Conservation (phyloP, 768 basidiomycete genomes). For the Pleurotus cornucopiae region DNA sequence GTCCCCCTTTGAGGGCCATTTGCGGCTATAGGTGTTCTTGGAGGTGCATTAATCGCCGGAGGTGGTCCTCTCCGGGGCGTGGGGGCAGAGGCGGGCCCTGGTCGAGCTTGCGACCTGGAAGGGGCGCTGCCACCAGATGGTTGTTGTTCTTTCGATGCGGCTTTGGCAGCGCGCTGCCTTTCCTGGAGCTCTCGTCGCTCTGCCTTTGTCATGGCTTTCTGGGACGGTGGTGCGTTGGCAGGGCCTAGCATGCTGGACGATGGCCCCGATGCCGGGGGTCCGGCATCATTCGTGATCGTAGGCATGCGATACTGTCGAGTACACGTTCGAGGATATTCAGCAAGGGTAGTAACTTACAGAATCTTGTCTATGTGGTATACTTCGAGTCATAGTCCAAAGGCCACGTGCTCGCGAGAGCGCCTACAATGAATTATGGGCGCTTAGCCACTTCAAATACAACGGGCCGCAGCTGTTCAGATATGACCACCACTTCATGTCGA, state of each 20-base stretch:
- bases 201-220: constrained; percentile 77
- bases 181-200: constrained; percentile 79
- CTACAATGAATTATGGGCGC: no score
- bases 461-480: no score
- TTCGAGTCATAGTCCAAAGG: no score
- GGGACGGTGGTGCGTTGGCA: constrained; percentile 36
- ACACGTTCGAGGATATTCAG: no score
- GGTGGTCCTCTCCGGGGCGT: not conserved
- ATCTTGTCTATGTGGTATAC: no score
- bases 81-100: constrained; percentile 12
- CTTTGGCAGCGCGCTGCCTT: constrained; percentile 75
- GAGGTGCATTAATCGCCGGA: constrained; percentile 4
- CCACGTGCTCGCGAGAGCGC: no score
- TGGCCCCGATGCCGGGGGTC: constrained; percentile 11
- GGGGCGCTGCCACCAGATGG: constrained; percentile 11
- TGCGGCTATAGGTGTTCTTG: constrained; percentile 10
- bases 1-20: constrained; percentile 1
- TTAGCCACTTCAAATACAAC: no score
- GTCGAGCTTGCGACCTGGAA: no score
- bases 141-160: constrained; percentile 34
- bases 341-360: no score
- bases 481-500: constrained; percentile 43
- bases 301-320: not conserved
- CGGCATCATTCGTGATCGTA: constrained; percentile 16
- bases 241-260: constrained; percentile 12